Conservation (phyloP, 2,329 filamentous ascomycete genomes). For the Cryphonectria carpinicola region DNA sequence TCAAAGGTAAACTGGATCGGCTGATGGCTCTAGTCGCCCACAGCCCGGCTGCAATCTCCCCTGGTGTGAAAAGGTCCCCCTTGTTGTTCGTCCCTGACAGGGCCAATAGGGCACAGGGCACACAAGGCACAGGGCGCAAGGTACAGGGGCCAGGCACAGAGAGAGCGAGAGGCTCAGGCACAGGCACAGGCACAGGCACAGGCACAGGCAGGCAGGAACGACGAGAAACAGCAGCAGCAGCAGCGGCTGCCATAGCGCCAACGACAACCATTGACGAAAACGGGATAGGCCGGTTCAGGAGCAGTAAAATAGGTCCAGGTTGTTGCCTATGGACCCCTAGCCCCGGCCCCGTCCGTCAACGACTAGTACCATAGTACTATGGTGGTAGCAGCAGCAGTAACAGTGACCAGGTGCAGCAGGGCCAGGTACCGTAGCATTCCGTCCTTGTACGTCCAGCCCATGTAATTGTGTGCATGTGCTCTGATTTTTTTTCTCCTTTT, state of each 20-base stretch:
- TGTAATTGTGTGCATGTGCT: neutral
- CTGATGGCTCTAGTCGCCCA: neutral
- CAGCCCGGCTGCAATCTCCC: constrained; percentile 2
- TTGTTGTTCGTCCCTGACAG: neutral
- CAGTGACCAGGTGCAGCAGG: neutral
- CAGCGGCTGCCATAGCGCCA: too few relatives aligned
- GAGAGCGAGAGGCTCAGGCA: neutral
- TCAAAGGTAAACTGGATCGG: neutral
- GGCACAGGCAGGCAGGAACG: neutral
- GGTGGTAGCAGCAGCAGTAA: neutral
- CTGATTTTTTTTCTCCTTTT: neutral
- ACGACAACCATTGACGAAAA: neutral
- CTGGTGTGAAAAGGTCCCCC: neutral
- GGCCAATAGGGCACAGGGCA: neutral
- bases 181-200: neutral
- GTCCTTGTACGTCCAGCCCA: neutral
- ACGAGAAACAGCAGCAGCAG: too few relatives aligned
- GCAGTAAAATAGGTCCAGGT: neutral
- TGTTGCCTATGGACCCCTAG: neutral
- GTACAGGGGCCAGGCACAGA: neutral
- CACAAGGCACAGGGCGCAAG: neutral
- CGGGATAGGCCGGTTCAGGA: neutral
- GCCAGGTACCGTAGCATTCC: neutral
- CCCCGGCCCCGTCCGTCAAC: neutral
- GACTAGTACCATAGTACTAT: neutral